Evolutionary conservation across 352 stramenopile species (phyloP).

Genomic region (Pythium rishiriense): DNA sequence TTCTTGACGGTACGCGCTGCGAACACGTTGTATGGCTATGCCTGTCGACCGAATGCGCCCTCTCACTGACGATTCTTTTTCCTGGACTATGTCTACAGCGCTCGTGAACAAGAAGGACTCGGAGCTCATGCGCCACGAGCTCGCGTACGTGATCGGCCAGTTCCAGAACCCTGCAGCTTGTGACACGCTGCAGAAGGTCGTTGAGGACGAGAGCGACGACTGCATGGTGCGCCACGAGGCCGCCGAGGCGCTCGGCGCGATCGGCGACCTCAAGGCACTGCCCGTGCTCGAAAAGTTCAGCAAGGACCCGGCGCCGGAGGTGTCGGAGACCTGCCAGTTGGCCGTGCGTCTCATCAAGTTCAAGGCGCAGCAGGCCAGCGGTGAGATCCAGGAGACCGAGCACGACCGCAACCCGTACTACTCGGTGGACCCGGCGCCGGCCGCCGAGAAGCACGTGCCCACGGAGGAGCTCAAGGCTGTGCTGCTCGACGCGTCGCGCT

Average conservation of each 20-base stretch:
- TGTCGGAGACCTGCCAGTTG: conserved; percentile 95
- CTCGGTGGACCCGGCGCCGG: conserved; percentile 95
- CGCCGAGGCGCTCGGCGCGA: conserved; percentile 96
- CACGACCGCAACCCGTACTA: conserved; percentile 91
- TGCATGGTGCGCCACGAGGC: conserved; percentile 93
- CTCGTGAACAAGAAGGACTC: conserved; percentile 87
- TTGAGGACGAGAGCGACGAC: conserved; percentile 88
- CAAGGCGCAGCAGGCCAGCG: conserved; percentile 67
- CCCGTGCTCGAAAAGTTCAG: conserved; percentile 85
- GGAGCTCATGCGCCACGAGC: conserved; percentile 96
- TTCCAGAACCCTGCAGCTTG: conserved; percentile 92
- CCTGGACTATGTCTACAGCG: conserved; percentile 31
- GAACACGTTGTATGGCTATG: no score
- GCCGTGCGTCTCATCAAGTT: conserved; percentile 93
- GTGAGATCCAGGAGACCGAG: conserved; percentile 50
- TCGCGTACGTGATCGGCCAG: conserved; percentile 98
- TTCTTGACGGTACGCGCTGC: conserved; percentile 51
- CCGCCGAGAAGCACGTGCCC: conserved; percentile 66
- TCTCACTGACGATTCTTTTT: neutral
- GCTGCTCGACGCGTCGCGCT: conserved; percentile 80
- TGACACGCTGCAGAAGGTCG: conserved; percentile 69
- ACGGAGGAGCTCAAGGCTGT: conserved; percentile 82
- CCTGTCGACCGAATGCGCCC: no score
- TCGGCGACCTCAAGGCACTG: conserved; percentile 85
- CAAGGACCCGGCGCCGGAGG: conserved; percentile 81